These are phyloP conservation scores for Lactarius vividus DNA, from an alignment of 768 basidiomycete genomes.

Conservation along the genomic window DNA sequence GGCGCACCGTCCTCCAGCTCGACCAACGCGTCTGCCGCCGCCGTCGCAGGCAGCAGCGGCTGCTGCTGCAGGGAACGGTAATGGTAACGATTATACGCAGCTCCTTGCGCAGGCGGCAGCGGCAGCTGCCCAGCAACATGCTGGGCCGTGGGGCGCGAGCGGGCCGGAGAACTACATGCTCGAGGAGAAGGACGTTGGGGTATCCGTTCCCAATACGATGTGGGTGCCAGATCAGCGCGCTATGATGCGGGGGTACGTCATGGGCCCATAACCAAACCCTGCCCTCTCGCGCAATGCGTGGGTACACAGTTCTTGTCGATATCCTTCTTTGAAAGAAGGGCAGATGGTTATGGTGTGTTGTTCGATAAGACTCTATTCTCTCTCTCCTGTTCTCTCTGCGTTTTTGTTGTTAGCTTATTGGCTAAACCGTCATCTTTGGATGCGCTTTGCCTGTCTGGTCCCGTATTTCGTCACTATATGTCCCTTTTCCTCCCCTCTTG, in stretches of 20 bases:
- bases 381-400: background rate
- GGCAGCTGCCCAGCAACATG: constrained; percentile 41
- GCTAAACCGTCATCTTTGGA: background rate
- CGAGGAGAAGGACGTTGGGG: constrained; percentile 54
- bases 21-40: constrained; percentile 9
- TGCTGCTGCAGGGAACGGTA: constrained; percentile 20
- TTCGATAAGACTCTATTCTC: background rate
- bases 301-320: background rate
- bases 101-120: constrained; percentile 62
- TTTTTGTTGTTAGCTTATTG: background rate
- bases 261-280: constrained; percentile 5
- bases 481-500: constrained; percentile 1
- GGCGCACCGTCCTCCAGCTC: constrained; percentile 14
- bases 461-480: background rate
- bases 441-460: background rate
- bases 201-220: constrained; percentile 12
- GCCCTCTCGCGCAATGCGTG: background rate
- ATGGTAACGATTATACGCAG: constrained; percentile 45
- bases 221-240: constrained; percentile 24
- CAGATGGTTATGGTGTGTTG: background rate
- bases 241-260: constrained; percentile 20
- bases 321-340: background rate
- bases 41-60: background rate
- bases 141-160: constrained; percentile 52
- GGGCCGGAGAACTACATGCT: constrained; percentile 65